Evolutionary conservation across 2,329 filamentous ascomycete genomes (phyloP), one percentile per base, ranked within the genome.

Genomic region (Thielaviopsis populi): DNA sequence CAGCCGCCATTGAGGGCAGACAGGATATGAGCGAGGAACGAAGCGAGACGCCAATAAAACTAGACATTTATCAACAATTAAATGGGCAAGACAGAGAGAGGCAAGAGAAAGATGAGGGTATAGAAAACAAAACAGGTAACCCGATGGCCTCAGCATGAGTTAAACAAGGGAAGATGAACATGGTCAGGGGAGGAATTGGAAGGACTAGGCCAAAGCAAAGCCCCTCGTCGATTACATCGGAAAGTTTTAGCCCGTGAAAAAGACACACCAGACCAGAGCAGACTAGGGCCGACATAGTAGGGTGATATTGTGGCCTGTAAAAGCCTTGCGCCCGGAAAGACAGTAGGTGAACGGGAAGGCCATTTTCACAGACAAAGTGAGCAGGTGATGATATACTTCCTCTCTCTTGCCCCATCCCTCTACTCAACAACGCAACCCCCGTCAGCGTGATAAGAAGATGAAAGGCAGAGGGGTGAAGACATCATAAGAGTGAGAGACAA

Each of bases 181-280:
- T 56, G 53, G 30, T 13, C 53, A 56, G 53, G 53, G 53, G 53
- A 56, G 53, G 53, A 56, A 56, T 56, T 56, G 24, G 17, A 37
- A 27, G 11, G 17, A 56, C 53, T 37, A 37, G 53, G 27, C 53
- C 53, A 33, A 56, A 56, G 30, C 17, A 19, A 50, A 50, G 24
- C 27, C 53, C 27, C 27, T 33, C 53, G 27, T 56, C 50, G 17
- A 56, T 50, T 50, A 50, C 24, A 50, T 50, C 46, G 46, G 53
- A 56, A 37, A 56, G 11, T 37, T 56, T 56, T 56, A 56, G 53
- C 27, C 37, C 37, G 53, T 3, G 19, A 56, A 56, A 56, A 22
- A 8, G 27, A 56, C 8, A 30, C 22, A 54, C 41, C 41, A 56
- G 24, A 17, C n/a, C 27, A 33, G 46, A 24, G 19, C 19, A 50